Conservation (phyloP, 208 protist genomes). For the Leishmania major region DNA sequence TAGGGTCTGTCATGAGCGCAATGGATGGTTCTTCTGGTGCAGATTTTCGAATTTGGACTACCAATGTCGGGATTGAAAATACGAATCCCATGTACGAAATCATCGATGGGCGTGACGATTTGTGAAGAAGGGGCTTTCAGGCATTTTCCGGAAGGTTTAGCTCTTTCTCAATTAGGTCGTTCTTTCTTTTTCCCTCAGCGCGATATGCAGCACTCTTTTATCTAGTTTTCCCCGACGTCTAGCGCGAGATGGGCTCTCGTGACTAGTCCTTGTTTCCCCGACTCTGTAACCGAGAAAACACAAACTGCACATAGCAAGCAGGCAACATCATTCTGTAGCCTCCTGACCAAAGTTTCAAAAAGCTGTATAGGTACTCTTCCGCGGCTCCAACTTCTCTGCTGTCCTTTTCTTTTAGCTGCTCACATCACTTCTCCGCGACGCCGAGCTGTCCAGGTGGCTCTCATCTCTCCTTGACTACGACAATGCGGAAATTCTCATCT, state of each 20-base stretch:
- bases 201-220: not conserved
- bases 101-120: conserved; percentile 59
- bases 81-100: conserved; percentile 93
- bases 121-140: conserved; percentile 35
- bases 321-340: not conserved
- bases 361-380: not conserved
- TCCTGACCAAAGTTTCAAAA: not conserved
- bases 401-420: not conserved
- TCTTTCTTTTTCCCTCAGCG: not conserved
- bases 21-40: conserved; percentile 43
- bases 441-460: not conserved
- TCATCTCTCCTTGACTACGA: conserved; percentile 3
- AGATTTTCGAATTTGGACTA: conserved; percentile 77
- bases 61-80: conserved; percentile 92
- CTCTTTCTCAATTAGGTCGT: not conserved
- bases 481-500: not conserved
- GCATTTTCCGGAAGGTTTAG: not conserved
- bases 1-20: conserved; percentile 45
- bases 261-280: not conserved
- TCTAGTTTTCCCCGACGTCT: conserved; percentile 1
- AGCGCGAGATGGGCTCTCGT: conserved; percentile 13
- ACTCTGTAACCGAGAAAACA: not conserved
- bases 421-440: not conserved
- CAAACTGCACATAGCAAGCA: not conserved
- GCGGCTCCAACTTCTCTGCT: not conserved